Evolutionary conservation across 2,329 filamentous ascomycete species (phyloP), one percentile per base, ranked within the genome.

Genomic region (Diaporthe caulivora): DNA sequence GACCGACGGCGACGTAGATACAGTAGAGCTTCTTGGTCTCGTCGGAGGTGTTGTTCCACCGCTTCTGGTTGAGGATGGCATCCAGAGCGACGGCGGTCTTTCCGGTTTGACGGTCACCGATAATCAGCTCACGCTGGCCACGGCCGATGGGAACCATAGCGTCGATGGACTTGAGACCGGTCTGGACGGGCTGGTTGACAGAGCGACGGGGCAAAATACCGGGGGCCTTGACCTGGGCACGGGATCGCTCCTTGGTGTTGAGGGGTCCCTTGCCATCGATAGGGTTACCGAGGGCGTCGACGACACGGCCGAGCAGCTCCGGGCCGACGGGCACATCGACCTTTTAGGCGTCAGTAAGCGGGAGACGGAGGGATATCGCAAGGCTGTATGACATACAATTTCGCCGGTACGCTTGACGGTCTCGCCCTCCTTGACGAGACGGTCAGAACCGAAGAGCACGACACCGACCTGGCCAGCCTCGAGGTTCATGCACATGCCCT

Each of bases 401-500:
- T 97, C 91, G 86, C 97, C 97, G 82, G 97, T 99, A 93, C 97
- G 96, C 94, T 98, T 98, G 88, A 99, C 97, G 79, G 94, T 96
- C 92, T 99, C 96, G 84, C 97, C 97, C 89, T 99, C 97, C 91
- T 95, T 97, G 92, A 99, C 97, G 82, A 98, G 92, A 95, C 97
- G 95, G 90, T 99, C 97, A 84, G 97, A 98, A 93, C 97, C 97
- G 92, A 99, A 99, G 84, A 99, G 92, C 92, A 99, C 97, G 83
- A 99, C 95, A 98, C 97, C 97, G 89, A 99, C 97, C 89, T 98
- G 97, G 87, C 97, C 97, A 87, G 97, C 97, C 90, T 99, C 97
- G 88, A 99, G 93, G 94, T 99, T 99, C 96, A 99, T 98, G 94
- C 96, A 98, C 97, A 99, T 99, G 87, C 97, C 97, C 93, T 98